Base-by-base conservation (phyloP, 2,329 filamentous ascomycete species). In the Monosporascus sp. region DNA sequence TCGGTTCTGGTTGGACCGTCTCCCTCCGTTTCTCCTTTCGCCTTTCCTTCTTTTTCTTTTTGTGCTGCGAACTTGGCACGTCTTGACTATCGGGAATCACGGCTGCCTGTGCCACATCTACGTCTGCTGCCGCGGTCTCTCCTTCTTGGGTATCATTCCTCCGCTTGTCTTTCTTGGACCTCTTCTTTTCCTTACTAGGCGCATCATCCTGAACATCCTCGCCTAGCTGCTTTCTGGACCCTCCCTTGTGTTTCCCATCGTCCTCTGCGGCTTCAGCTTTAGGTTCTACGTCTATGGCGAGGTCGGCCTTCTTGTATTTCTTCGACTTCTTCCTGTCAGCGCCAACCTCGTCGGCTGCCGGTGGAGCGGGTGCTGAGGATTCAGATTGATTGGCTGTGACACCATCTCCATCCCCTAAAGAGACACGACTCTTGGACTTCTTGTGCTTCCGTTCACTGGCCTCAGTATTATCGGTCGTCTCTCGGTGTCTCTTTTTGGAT, bases 371-470 rank as follows among this genome's bases (percentile, higher is more conserved):
- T 14, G 38, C 31, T 9, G 43, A 17, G 16, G 43, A 26, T 31
- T 14, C 8, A 7, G 11, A 14, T 14, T 17, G n/a, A 27, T 37
- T 8, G 3, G 11, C 27, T 17, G 26, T 16, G 50, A 35, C 7
- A 35, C 11, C 31, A 11, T 35, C 22, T 14, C n/a, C 19, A 27
- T 46, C 43, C 6, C n/a, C 43, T 6, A 14, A 24, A 31, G 43
- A 46, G 22, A 46, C 43, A 46, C 50, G 53, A 24, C 63, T 76
- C 65, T 77, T 79, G 5, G 76, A 75, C 55, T 76, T 77, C 60
- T 80, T 79, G 61, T 76, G 70, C 65, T 75, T 77, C 62, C 74
- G 73, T 55, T 78, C 75, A 37, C 66, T 63, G 47, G 71, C 69
- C 41, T 67, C 69, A 7, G 58, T 53, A 20, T 59, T 61, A 5